Base-by-base conservation (phyloP, 2,329 filamentous ascomycete genomes). In the Seiridium cupressi region DNA sequence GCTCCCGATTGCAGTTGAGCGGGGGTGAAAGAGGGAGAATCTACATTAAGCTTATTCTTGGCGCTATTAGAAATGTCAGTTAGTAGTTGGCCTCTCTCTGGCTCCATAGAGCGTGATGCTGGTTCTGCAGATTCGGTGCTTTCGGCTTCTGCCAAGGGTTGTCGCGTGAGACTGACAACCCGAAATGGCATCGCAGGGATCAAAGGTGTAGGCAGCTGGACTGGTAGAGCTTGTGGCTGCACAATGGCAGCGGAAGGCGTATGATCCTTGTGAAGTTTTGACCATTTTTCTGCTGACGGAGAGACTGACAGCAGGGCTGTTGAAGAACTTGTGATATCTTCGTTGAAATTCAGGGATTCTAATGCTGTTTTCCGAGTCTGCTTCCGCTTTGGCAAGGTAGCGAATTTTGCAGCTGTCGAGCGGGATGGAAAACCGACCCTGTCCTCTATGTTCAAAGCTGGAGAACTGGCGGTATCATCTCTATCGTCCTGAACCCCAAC, bases 21-120 rank as follows among this genome's bases (percentile, higher is more conserved):
- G 5, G 94, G 94, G 0, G 92, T 97, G 74, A 99, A 99, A 53
- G 94, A 92, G 10, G 95, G 94, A 7, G 95, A 98, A 70, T 98
- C 95, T 70, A 97, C 95, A 74, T 96, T 99, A 66, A 99, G 83
- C 35, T 89, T 82, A 75, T 93, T 95, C 76, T 92, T 92, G 32
- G 79, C 71, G 61, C 81, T 83, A 61, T 70, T 72, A 63, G 49
- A 53, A 53, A 9, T 65, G 63, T 74, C 66, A 74, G 72, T 54
- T 67, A 60, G 44, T 34, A 57, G 32, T 40, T 38, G 18, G 31
- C 7, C 40, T 10, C 9, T 44, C 10, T 18, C 31, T 35, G 18
- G 6, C 18, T 10, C 35, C 31, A 8, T 13, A 53, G 13, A 44
- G 44, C 36, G 36, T 44, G 34, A 35, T 11, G 35, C n/a, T 13